Evolutionary conservation across 768 basidiomycete species (phyloP).

Genomic region (Suillus bovinus): DNA sequence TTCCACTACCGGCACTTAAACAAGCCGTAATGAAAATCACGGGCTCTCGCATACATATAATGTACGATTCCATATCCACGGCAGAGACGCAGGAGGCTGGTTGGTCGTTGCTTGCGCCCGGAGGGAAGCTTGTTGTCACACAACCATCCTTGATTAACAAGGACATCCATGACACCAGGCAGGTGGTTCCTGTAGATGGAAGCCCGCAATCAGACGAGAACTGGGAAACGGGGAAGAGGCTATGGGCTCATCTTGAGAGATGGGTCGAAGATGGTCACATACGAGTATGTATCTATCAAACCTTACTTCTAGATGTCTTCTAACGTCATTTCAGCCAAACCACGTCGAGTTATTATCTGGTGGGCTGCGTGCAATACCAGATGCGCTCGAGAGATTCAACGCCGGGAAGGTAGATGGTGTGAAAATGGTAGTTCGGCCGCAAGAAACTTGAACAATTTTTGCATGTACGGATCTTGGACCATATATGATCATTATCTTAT

Average conservation of each 20-base stretch:
- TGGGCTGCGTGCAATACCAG: conserved; percentile 43
- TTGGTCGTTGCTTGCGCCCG: conserved; percentile 37
- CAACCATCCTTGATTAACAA: conserved; percentile 33
- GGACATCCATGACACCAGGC: conserved; percentile 26
- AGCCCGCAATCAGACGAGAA: conserved; percentile 35
- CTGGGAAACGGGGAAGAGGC: conserved; percentile 33
- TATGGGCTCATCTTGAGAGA: conserved; percentile 28
- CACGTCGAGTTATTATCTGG: conserved; percentile 40
- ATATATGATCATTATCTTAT: conserved; percentile 8
- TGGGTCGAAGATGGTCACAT: conserved; percentile 36
- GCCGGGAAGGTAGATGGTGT: conserved; percentile 42
- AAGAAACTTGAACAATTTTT: conserved; percentile 38
- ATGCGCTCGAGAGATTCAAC: conserved; percentile 43
- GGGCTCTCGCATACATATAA: conserved; percentile 33
- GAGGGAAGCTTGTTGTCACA: conserved; percentile 38
- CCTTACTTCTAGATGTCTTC: not conserved
- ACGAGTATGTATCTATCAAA: conserved; percentile 21
- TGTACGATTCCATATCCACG: conserved; percentile 40
- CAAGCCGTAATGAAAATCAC: conserved; percentile 39
- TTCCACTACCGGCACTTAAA: conserved; percentile 29
- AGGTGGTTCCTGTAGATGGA: conserved; percentile 33
- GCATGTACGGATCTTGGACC: not conserved
- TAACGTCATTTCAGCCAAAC: conserved; percentile 38
- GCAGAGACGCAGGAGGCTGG: conserved; percentile 40
- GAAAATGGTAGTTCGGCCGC: conserved; percentile 45